phyloP scores from a whole-genome alignment of 2,329 filamentous ascomycete genomes.

The Stagonosporopsis rhizophila region DNA sequence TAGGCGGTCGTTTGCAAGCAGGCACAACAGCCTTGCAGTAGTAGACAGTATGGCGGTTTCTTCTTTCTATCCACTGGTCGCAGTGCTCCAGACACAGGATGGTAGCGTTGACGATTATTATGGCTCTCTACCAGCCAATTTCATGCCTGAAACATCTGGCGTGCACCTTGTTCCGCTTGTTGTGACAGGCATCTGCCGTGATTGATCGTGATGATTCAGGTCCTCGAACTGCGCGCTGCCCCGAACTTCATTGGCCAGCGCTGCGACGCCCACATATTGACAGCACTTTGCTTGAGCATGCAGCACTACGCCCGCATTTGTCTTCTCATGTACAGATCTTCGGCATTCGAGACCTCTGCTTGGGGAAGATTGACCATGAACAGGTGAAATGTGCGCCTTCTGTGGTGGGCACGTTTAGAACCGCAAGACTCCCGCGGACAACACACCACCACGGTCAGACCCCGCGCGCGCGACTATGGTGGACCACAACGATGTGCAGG shows the following conservation, averaged over 20 bases:
- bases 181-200: neutral
- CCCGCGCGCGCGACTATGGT: conserved; percentile 33
- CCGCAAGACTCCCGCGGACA: conserved; percentile 23
- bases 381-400: conserved; percentile 28
- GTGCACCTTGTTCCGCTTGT: neutral
- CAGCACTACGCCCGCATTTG: neutral
- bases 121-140: neutral
- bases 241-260: conserved; percentile 23
- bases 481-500: conserved; percentile 32
- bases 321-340: neutral
- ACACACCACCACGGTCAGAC: conserved; percentile 18
- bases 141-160: neutral
- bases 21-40: conserved; percentile 19
- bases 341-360: conserved; percentile 30
- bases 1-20: conserved; percentile 23
- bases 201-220: neutral
- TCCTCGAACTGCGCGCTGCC: neutral
- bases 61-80: conserved; percentile 5
- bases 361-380: conserved; percentile 26
- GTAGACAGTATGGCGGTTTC: conserved; percentile 20
- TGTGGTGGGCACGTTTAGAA: conserved; percentile 32
- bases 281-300: conserved; percentile 14
- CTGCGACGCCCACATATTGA: conserved; percentile 21
- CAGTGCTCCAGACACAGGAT: neutral
- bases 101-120: neutral